phyloP scores from a whole-genome alignment of 306 rosid genomes.

The Vigna radiata region DNA sequence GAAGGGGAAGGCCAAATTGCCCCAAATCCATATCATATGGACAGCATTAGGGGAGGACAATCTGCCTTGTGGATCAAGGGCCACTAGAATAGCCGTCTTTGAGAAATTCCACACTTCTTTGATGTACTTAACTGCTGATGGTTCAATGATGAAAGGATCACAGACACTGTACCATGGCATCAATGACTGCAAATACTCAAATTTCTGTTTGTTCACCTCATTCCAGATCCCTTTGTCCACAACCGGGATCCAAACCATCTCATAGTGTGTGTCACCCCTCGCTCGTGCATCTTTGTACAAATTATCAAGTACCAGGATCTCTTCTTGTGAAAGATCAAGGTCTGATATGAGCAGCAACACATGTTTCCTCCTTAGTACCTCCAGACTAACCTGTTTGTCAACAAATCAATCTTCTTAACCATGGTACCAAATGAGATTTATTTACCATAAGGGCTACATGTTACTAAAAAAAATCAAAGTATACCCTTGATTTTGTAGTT shows the following conservation, averaged over 20 bases:
- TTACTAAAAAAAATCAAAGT: slow-evolving; percentile 34
- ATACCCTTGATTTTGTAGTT: slow-evolving; percentile 50
- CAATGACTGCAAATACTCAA: slow-evolving; percentile 58
- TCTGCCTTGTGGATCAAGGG: slow-evolving; percentile 81
- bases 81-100: slow-evolving; percentile 74
- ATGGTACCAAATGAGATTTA: slow-evolving; percentile 7
- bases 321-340: slow-evolving; percentile 73
- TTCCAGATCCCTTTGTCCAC: slow-evolving; percentile 56
- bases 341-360: slow-evolving; percentile 82
- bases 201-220: slow-evolving; percentile 45
- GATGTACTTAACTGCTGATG: slow-evolving; percentile 67
- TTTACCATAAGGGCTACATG: not conserved
- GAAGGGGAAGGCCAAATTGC: slow-evolving; percentile 79
- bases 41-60: slow-evolving; percentile 71
- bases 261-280: slow-evolving; percentile 56
- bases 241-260: slow-evolving; percentile 83
- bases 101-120: slow-evolving; percentile 71
- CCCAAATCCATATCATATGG: slow-evolving; percentile 93
- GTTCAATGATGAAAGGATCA: slow-evolving; percentile 67
- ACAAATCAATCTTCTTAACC: slow-evolving; percentile 16
- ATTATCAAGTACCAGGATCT: slow-evolving; percentile 60
- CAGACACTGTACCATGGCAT: slow-evolving; percentile 75
- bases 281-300: slow-evolving; percentile 50
- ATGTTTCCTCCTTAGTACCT: slow-evolving; percentile 75
- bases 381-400: slow-evolving; percentile 61